phyloP scores from a whole-genome alignment of 1,139 yeast genomes.

The Nadsonia starkeyi-henricii region DNA sequence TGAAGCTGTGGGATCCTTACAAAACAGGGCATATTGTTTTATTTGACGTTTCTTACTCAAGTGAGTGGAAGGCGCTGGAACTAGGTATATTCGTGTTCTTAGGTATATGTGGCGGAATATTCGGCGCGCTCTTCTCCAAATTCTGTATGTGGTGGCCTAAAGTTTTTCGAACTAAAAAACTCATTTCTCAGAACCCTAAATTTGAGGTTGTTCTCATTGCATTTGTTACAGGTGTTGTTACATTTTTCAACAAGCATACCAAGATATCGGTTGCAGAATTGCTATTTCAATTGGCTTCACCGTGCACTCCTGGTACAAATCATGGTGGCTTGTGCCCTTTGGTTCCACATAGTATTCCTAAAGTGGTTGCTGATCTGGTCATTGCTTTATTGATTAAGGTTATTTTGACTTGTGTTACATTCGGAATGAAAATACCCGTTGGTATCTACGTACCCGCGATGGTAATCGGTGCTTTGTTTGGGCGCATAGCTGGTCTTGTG shows the following conservation, averaged over 20 bases:
- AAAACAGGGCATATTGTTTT: slow-evolving; percentile 50
- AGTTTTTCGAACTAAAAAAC: slow-evolving; percentile 25
- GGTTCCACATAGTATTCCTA: slow-evolving; percentile 20
- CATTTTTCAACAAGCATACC: slow-evolving; percentile 42
- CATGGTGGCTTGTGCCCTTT: slow-evolving; percentile 30
- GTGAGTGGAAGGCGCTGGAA: slow-evolving; percentile 43
- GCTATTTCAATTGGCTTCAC: slow-evolving; percentile 38
- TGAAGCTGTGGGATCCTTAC: slow-evolving; percentile 46
- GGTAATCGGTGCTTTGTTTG: slow-evolving; percentile 56
- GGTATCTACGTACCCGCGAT: slow-evolving; percentile 60
- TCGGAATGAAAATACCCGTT: slow-evolving; percentile 50
- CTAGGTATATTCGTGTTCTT: slow-evolving; percentile 34
- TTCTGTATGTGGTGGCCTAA: slow-evolving; percentile 37
- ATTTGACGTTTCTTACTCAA: slow-evolving; percentile 40
- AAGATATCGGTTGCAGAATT: slow-evolving; percentile 42
- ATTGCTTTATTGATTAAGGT: slow-evolving; percentile 36
- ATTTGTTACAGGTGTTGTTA: slow-evolving; percentile 33
- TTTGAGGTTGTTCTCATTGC: slow-evolving; percentile 38
- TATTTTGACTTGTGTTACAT: slow-evolving; percentile 37
- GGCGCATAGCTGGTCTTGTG: slow-evolving; percentile 38
- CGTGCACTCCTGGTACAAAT: slow-evolving; percentile 26
- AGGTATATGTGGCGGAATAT: slow-evolving; percentile 45
- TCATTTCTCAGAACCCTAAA: slow-evolving; percentile 31
- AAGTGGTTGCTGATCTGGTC: slow-evolving; percentile 26
- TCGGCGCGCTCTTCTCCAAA: slow-evolving; percentile 42